A percentile compares a stretch with the other conserved stretches of the same genome.
Evolutionary conservation across 129 eudicot species (phyloP).

Genomic region (Solidago caesia): DNA sequence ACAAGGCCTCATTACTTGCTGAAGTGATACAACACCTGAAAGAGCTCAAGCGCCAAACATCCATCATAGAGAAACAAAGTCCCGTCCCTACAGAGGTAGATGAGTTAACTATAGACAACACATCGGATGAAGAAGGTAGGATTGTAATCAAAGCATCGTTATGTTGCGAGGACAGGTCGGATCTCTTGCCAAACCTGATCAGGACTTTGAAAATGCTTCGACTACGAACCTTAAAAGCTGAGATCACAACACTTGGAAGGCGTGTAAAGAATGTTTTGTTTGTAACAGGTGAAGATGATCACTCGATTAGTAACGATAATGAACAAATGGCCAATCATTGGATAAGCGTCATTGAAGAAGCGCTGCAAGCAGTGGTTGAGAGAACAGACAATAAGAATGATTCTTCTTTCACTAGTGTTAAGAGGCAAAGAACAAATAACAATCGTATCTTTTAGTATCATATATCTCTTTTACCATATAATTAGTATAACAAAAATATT

Average conservation of each 20-base stretch:
- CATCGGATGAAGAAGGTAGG: conserved; percentile 56
- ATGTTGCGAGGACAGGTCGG: conserved; percentile 72
- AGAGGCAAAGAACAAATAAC: conserved; percentile 69
- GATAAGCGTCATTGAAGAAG: conserved; percentile 63
- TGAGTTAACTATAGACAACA: conserved; percentile 57
- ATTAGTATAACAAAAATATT: too few relatives aligned
- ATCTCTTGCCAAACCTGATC: conserved; percentile 57
- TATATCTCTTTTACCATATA: conserved; percentile 13
- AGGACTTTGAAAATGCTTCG: conserved; percentile 46
- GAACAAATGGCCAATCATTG: conserved; percentile 32
- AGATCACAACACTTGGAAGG: conserved; percentile 71
- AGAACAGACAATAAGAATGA: conserved; percentile 44
- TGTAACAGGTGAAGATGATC: conserved; percentile 34
- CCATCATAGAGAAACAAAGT: conserved; percentile 49
- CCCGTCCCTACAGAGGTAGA: conserved; percentile 66
- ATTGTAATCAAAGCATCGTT: conserved; percentile 66
- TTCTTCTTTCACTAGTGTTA: conserved; percentile 42
- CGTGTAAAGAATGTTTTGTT: conserved; percentile 56
- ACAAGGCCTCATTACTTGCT: conserved; percentile 91
- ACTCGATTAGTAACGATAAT: conserved; percentile 16
- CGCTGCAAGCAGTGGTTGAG: conserved; percentile 66
- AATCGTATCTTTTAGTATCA: conserved; percentile 30
- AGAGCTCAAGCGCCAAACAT: conserved; percentile 79
- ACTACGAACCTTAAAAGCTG: conserved; percentile 60
- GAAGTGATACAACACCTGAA: conserved; percentile 87